Percentiles rank a stretch among this genome's conserved stretches.
phyloP scores from a whole-genome alignment of 2,329 filamentous ascomycete genomes.

The Epichloe typhina region DNA sequence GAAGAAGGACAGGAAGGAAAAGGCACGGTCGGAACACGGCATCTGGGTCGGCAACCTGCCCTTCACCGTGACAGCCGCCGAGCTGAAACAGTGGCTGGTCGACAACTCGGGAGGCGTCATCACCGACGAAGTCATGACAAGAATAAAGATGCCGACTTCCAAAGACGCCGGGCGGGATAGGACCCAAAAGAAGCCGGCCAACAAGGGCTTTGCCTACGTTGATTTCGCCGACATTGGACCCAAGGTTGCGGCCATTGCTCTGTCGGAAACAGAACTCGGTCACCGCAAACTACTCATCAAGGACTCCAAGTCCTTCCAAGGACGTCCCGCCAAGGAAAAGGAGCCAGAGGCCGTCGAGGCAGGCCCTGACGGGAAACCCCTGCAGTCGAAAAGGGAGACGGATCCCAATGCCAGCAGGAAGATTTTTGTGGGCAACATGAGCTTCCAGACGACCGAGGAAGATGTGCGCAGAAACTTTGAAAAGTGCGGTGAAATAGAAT shows the following conservation, averaged over 20 bases:
- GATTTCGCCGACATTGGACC: conserved; percentile 66
- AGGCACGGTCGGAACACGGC: conserved; percentile 62
- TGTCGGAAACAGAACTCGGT: conserved; percentile 71
- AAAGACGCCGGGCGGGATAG: conserved; percentile 32
- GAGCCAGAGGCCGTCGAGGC: conserved; percentile 17
- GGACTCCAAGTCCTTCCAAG: conserved; percentile 78
- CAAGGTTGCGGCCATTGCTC: conserved; percentile 62
- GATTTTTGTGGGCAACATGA: conserved; percentile 84
- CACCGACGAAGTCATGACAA: conserved; percentile 59
- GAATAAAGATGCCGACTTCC: conserved; percentile 63
- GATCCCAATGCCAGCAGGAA: conserved; percentile 55
- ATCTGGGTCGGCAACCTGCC: conserved; percentile 94
- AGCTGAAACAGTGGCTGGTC: conserved; percentile 70
- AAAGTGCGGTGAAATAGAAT: conserved; percentile 71
- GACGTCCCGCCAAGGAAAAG: conserved; percentile 60
- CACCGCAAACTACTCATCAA: conserved; percentile 85
- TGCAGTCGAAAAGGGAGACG: conserved; percentile 18
- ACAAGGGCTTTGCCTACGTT: conserved; percentile 93
- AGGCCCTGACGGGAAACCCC: conserved; percentile 17
- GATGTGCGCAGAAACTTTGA: conserved; percentile 68
- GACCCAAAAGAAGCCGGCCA: conserved; percentile 30
- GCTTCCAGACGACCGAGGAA: conserved; percentile 71
- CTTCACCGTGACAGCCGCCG: conserved; percentile 63
- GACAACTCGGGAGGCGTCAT: conserved; percentile 55
- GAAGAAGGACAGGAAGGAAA: conserved; percentile 28